Conservation (phyloP, 2,329 filamentous ascomycete genomes). For the Epicoccum nigrum region DNA sequence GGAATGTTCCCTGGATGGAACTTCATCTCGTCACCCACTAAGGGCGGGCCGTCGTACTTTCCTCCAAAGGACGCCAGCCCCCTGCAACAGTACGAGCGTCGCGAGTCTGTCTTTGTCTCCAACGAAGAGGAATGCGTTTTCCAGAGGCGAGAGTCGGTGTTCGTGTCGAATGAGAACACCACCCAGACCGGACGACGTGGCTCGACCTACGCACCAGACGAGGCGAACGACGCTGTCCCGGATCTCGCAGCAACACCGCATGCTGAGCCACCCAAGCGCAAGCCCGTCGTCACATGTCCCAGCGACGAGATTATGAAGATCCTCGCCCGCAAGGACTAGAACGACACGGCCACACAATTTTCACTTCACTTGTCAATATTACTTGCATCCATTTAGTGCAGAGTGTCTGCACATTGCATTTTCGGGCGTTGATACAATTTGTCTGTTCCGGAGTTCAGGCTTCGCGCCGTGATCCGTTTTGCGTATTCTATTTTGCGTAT, state of each 20-base stretch:
- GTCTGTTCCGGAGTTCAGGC: neutral
- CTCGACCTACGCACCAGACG: conserved; percentile 25
- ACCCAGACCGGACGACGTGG: conserved; percentile 19
- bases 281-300: conserved; percentile 26
- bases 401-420: conserved; percentile 24
- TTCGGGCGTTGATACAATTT: conserved; percentile 2
- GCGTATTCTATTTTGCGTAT: conserved; percentile 3
- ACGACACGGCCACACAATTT: conserved; percentile 5
- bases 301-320: conserved; percentile 37
- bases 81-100: conserved; percentile 23
- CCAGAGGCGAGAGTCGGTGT: conserved; percentile 18
- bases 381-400: conserved; percentile 21
- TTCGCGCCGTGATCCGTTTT: conserved; percentile 1
- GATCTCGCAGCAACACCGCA: conserved; percentile 18
- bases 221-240: conserved; percentile 3
- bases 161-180: conserved; percentile 17
- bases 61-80: conserved; percentile 20
- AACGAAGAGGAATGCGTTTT: conserved; percentile 4
- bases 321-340: conserved; percentile 26
- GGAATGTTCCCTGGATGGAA: conserved; percentile 18
- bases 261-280: conserved; percentile 22
- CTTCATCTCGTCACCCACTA: conserved; percentile 12
- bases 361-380: conserved; percentile 33
- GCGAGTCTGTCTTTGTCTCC: neutral
- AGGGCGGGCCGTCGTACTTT: conserved; percentile 23